phyloP scores from a whole-genome alignment of 75 land plant species.

The Larix kaempferi region DNA sequence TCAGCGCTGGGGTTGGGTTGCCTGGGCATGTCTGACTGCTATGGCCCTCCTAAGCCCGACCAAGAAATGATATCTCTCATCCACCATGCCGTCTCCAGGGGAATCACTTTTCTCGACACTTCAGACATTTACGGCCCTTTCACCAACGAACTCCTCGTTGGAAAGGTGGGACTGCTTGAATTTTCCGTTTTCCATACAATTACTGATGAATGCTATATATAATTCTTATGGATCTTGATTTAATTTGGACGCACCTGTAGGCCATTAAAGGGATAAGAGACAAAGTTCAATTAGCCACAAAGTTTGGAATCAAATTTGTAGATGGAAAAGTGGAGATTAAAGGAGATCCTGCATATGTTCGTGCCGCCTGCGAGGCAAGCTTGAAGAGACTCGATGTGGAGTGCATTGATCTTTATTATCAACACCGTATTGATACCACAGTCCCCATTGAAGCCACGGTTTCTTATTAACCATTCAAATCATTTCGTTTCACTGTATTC shows the following conservation, averaged over 20 bases:
- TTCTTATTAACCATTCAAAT: neutral
- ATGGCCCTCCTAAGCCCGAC: conserved; percentile 58
- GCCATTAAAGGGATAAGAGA: conserved; percentile 49
- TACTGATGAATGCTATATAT: no score
- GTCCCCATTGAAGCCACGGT: conserved; percentile 57
- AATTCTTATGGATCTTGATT: no score
- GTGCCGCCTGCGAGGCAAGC: conserved; percentile 60
- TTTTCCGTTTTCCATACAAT: no score
- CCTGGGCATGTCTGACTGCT: conserved; percentile 64
- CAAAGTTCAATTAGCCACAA: conserved; percentile 55
- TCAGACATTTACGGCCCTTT: conserved; percentile 65
- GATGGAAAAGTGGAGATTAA: conserved; percentile 12
- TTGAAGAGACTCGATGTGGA: conserved; percentile 55
- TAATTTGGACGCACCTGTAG: conserved; percentile 12
- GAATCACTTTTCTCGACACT: conserved; percentile 66
- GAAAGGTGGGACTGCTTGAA: conserved; percentile 30
- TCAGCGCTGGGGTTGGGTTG: conserved; percentile 64
- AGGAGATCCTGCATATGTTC: conserved; percentile 44
- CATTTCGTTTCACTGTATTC: no score
- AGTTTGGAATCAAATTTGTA: conserved; percentile 34
- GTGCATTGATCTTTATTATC: conserved; percentile 66
- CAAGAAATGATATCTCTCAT: conserved; percentile 56
- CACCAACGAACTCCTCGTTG: conserved; percentile 60
- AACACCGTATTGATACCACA: conserved; percentile 40
- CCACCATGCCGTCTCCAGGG: conserved; percentile 45